Conservation (phyloP, 2,329 filamentous ascomycete species). For the Fusarium redolens region DNA sequence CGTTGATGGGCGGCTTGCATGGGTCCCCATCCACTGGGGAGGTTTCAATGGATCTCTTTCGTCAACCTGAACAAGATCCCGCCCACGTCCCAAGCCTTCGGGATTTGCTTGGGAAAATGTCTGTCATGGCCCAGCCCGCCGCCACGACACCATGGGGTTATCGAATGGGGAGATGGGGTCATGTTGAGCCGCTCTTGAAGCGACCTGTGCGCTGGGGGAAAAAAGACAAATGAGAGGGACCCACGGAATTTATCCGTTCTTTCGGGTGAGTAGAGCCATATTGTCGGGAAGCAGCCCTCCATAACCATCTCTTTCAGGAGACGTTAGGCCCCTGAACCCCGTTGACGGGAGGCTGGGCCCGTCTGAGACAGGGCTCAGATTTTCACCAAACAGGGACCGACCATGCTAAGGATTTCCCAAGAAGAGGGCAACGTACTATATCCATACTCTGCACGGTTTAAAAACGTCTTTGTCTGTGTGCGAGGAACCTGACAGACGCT, state of each 20-base stretch:
- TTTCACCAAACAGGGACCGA: conserved; percentile 19
- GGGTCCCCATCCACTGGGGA: conserved; percentile 41
- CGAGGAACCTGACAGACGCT: conserved; percentile 31
- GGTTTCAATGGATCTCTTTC: conserved; percentile 38
- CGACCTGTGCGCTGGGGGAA: conserved; percentile 9
- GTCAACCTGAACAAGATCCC: conserved; percentile 42
- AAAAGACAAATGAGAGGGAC: conserved; percentile 5
- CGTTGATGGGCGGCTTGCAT: conserved; percentile 50
- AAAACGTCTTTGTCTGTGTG: conserved; percentile 1
- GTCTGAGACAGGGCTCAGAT: conserved; percentile 30
- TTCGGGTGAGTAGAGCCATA: conserved; percentile 32
- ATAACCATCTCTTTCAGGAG: conserved; percentile 8
- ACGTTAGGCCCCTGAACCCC: conserved; percentile 28
- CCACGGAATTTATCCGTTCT: conserved; percentile 19
- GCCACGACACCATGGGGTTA: conserved; percentile 28
- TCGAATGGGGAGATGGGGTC: conserved; percentile 14
- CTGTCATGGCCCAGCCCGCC: conserved; percentile 32
- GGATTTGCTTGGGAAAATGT: conserved; percentile 36
- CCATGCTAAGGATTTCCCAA: neutral
- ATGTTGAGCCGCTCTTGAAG: conserved; percentile 10
- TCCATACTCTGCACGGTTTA: neutral
- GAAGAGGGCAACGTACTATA: conserved; percentile 1
- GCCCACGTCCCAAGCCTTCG: conserved; percentile 47
- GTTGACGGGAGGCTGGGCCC: conserved; percentile 32
- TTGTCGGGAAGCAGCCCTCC: conserved; percentile 30